A percentile compares a stretch with the other conserved stretches of the same genome.
phyloP scores from a whole-genome alignment of 1,284 basidiomycete species.

The Stereum hirsutum region DNA sequence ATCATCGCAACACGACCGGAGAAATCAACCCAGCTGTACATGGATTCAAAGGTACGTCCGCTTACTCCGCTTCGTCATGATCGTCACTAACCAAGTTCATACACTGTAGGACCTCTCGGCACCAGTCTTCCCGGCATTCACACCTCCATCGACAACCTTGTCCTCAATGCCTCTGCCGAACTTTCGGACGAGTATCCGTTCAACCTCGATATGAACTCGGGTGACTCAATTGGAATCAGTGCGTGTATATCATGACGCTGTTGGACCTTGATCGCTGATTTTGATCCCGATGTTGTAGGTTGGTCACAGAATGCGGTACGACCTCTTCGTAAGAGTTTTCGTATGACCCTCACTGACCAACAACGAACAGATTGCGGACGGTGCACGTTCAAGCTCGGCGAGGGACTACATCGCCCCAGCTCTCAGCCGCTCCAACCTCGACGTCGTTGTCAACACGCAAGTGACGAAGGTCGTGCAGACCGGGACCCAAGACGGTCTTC shows the following conservation, averaged over 20 bases:
- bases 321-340: background rate
- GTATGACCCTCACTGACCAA: conserved; percentile 10
- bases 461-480: conserved; percentile 12
- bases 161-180: too few relatives aligned
- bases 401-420: conserved; percentile 20
- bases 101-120: too few relatives aligned
- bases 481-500: background rate
- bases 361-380: conserved; percentile 17
- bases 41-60: conserved; percentile 4
- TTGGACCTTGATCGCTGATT: too few relatives aligned
- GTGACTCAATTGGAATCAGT: too few relatives aligned
- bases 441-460: conserved; percentile 22
- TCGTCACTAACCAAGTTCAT: conserved; percentile 14
- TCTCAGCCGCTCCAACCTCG: conserved; percentile 20
- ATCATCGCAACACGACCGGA: conserved; percentile 11
- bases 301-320: background rate
- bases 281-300: background rate
- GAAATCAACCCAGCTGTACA: conserved; percentile 11
- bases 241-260: too few relatives aligned
- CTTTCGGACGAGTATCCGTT: too few relatives aligned
- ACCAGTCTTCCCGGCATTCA: too few relatives aligned
- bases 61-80: conserved; percentile 12
- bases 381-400: conserved; percentile 22
- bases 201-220: too few relatives aligned
- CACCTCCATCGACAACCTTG: too few relatives aligned